These are phyloP conservation scores for Combretum micranthum DNA, from an alignment of 345 rosid species.

Conservation along the genomic window DNA sequence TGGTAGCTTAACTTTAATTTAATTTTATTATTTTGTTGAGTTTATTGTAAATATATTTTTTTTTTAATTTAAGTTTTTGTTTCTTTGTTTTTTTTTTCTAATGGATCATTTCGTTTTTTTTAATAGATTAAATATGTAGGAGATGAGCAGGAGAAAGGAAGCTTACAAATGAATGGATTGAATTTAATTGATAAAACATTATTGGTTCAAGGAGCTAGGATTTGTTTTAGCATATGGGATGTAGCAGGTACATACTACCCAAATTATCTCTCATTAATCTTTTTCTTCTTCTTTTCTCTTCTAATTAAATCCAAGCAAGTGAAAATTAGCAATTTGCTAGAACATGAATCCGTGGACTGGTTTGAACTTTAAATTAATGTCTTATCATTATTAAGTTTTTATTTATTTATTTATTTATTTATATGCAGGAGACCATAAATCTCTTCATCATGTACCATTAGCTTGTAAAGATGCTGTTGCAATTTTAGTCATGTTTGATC, in stretches of 20 bases:
- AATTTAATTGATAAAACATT: constrained; percentile 84
- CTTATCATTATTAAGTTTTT: neutral
- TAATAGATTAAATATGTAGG: constrained; percentile 74
- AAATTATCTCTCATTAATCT: neutral
- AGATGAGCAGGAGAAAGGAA: constrained; percentile 54
- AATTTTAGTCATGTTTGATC: constrained; percentile 93
- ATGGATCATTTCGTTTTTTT: neutral
- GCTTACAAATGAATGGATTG: constrained; percentile 74
- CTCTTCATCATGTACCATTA: constrained; percentile 73
- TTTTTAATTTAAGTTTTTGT: neutral
- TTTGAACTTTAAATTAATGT: neutral
- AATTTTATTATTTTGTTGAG: neutral
- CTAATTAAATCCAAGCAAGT: neutral
- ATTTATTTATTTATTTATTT: neutral
- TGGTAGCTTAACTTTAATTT: constrained; percentile 37
- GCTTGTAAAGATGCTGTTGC: constrained; percentile 99
- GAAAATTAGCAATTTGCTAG: no score
- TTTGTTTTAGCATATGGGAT: constrained; percentile 92
- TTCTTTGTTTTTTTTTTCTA: neutral
- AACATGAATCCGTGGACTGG: no score
- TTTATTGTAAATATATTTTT: neutral
- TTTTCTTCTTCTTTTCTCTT: neutral
- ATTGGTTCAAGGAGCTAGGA: constrained; percentile 70
- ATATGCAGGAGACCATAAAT: constrained; percentile 50
- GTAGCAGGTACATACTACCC: constrained; percentile 51